Evolutionary conservation across 2,329 filamentous ascomycete genomes (phyloP).

Genomic region (Cladosporium sp.): DNA sequence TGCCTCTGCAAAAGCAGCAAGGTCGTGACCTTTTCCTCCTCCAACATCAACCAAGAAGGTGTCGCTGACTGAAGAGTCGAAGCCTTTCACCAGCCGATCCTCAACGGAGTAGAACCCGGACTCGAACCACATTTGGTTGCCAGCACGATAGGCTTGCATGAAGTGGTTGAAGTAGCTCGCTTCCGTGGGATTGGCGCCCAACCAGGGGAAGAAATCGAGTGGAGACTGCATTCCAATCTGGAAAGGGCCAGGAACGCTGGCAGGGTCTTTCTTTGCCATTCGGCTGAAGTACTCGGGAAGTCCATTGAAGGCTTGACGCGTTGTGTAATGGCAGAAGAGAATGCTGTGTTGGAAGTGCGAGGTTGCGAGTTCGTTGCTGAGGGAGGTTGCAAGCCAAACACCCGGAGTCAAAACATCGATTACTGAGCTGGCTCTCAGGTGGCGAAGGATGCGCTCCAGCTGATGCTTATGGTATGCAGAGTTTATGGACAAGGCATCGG

Average conservation of each 20-base stretch:
- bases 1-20: constrained; percentile 17
- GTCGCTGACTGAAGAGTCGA: constrained; percentile 13
- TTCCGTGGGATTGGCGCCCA: constrained; percentile 5
- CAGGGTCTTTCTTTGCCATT: not conserved
- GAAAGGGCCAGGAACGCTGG: not conserved
- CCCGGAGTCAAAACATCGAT: not conserved
- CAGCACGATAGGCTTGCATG: constrained; percentile 20
- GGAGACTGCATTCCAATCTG: constrained; percentile 1
- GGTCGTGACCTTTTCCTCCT: constrained; percentile 22
- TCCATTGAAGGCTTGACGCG: not conserved
- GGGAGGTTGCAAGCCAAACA: not conserved
- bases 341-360: constrained; percentile 1
- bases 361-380: constrained; percentile 1
- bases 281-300: constrained; percentile 2
- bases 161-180: constrained; percentile 5
- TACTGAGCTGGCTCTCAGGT: not conserved
- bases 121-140: constrained; percentile 33
- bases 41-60: constrained; percentile 25
- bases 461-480: constrained; percentile 1
- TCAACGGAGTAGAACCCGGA: constrained; percentile 28
- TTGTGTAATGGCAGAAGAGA: constrained; percentile 1
- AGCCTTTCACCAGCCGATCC: constrained; percentile 9
- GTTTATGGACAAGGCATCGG: not conserved
- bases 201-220: not conserved
- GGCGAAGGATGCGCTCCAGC: constrained; percentile 1